Evolutionary conservation across 2,329 filamentous ascomycete species (phyloP), one percentile per base, ranked within the genome.

Genomic region (Clarireedia homoeocarpa): DNA sequence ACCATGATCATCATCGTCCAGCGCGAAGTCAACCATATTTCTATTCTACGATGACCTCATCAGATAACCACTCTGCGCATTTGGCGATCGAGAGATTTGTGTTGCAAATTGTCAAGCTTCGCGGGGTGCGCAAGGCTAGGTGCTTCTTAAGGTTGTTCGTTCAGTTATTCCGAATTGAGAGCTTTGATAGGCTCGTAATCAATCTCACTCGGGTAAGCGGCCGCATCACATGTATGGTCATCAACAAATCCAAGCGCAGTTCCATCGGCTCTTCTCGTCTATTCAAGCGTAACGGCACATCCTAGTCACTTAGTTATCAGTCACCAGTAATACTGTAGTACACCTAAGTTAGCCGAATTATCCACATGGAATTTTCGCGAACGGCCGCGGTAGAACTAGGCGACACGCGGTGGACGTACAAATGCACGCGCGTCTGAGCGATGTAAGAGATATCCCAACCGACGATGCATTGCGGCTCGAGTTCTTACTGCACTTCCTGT

Each of bases 1-100:
- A 66, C 67, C 67, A 44, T 65, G 60, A 51, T 69, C 67, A 61
- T 69, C 67, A 45, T 69, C 67, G 47, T 69, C 67, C 15, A 69
- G 55, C 39, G 60, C 53, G 47, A 67, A 70, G 14, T 62, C 65
- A 38, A 61, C 61, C 67, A 69, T 69, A 20, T 59, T 66, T 30
- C 46, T 23, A 17, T 20, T 24, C 48, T 62, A 61, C 6, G 39
- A 7, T 15, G 40, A 17, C 30, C 23, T 52, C 48, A 49, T 52
- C 15, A n/a, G 39, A 36, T 27, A 39, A 36, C n/a, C 15, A 14
- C 20, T 9, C 38, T 55, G 26, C 14, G 26, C 17, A 26, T 27
- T 42, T 23, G 38, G 20, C 4, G 17, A 51, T 24, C 26, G n/a
- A 50, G 39, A 27, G 24, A 34, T 42, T 40, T 44, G 45, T 45